Percentiles rank a stretch among this genome's conserved stretches.
These are phyloP conservation scores for Macaranga tanarius DNA, from an alignment of 441 rosid species.

Conservation along the genomic window DNA sequence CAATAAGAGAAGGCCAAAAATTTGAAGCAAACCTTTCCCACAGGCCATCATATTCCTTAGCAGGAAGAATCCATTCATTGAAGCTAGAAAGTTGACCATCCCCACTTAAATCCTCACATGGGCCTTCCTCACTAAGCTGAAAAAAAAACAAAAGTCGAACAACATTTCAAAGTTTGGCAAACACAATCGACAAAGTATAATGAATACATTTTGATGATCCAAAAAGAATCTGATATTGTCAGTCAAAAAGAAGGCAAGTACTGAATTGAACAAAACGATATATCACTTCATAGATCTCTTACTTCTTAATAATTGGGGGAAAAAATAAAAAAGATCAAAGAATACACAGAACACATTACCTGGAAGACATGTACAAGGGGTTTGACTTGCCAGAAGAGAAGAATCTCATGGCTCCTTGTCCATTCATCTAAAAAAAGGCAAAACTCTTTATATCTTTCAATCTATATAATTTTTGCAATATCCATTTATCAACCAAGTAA, in stretches of 20 bases:
- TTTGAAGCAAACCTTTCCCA: conserved; percentile 82
- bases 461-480: not conserved
- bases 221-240: not conserved
- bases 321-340: not conserved
- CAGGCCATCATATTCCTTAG: conserved; percentile 98
- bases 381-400: conserved; percentile 96
- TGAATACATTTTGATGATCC: not conserved
- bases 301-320: not conserved
- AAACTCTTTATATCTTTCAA: not conserved
- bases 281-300: not conserved
- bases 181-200: conserved; percentile 2
- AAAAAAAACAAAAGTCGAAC: conserved; percentile 23
- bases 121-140: conserved; percentile 94
- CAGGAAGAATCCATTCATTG: conserved; percentile 96
- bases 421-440: conserved; percentile 62
- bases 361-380: conserved; percentile 90
- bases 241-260: not conserved
- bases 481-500: not conserved
- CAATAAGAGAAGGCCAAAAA: not conserved
- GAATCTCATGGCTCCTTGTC: conserved; percentile 68
- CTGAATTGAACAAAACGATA: not conserved
- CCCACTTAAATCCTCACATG: conserved; percentile 73
- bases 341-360: conserved; percentile 39
- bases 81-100: conserved; percentile 91
- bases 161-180: conserved; percentile 11